Conservation (phyloP, 306 rosid genomes). For the Luffa acutangula region DNA sequence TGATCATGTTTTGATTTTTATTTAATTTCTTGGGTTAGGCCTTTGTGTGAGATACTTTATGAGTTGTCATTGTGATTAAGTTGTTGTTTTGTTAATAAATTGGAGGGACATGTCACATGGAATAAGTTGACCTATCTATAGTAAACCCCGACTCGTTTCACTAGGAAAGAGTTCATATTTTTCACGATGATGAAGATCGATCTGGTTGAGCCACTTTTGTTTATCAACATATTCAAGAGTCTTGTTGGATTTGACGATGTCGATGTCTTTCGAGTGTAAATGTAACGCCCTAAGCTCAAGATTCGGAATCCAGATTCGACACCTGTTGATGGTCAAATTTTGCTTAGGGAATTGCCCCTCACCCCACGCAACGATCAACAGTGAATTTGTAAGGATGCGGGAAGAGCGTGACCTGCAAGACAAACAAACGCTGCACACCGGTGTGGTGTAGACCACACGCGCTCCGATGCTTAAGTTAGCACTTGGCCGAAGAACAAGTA, state of each 20-base stretch:
- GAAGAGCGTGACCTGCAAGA: too few relatives aligned
- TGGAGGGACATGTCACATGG: slow-evolving; percentile 1
- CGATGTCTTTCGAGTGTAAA: neutral
- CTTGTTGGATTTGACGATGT: neutral
- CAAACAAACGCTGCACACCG: too few relatives aligned
- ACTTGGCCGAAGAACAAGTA: too few relatives aligned
- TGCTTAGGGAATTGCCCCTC: too few relatives aligned
- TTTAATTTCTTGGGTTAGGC: neutral
- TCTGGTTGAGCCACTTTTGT: neutral
- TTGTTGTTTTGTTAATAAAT: neutral
- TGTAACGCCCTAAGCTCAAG: too few relatives aligned
- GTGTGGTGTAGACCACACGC: too few relatives aligned
- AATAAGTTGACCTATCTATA: neutral
- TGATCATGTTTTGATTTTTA: neutral
- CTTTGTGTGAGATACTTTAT: neutral
- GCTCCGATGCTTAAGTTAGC: too few relatives aligned
- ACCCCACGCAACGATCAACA: too few relatives aligned
- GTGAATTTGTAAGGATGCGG: too few relatives aligned
- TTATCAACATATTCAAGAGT: neutral
- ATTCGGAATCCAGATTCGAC: too few relatives aligned
- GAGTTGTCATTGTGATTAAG: neutral
- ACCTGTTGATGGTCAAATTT: too few relatives aligned
- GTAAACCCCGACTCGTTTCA: neutral
- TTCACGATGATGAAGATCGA: neutral
- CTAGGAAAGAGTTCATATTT: neutral